phyloP scores from a whole-genome alignment of 495 filamentous ascomycete genomes.

The Amniculicola lignicola region DNA sequence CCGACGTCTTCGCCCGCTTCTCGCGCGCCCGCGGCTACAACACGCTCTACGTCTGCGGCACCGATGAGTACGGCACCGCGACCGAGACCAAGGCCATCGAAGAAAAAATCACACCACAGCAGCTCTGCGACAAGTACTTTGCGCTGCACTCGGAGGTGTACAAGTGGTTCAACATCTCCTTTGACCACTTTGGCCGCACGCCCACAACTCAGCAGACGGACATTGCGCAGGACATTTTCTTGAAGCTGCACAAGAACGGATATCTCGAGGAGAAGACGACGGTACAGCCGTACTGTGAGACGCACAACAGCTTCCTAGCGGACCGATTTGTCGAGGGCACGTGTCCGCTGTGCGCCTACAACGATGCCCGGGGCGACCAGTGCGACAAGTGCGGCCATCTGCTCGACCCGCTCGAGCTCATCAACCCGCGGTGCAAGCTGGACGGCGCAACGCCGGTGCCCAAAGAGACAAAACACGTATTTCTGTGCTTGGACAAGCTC shows the following conservation, averaged over 20 bases:
- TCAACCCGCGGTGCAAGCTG: slow-evolving; percentile 68
- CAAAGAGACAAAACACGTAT: slow-evolving; percentile 69
- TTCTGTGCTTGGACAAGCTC: slow-evolving; percentile 75
- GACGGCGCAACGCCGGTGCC: slow-evolving; percentile 74
- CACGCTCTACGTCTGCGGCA: slow-evolving; percentile 65
- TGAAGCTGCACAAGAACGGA: slow-evolving; percentile 71
- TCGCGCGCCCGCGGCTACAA: slow-evolving; percentile 66
- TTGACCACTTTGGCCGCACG: slow-evolving; percentile 83
- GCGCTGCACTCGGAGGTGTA: slow-evolving; percentile 79
- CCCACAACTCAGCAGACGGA: slow-evolving; percentile 78
- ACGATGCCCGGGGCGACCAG: slow-evolving; percentile 79
- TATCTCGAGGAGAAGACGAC: slow-evolving; percentile 75
- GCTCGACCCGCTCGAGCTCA: slow-evolving; percentile 68
- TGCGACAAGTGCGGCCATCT: slow-evolving; percentile 81
- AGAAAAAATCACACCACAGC: slow-evolving; percentile 64
- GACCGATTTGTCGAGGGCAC: slow-evolving; percentile 92
- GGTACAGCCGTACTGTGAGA: slow-evolving; percentile 79
- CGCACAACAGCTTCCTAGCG: slow-evolving; percentile 77
- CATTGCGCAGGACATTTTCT: slow-evolving; percentile 83
- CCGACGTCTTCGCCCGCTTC: slow-evolving; percentile 76
- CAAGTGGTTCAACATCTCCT: slow-evolving; percentile 78
- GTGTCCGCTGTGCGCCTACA: slow-evolving; percentile 75
- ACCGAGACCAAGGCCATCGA: slow-evolving; percentile 78
- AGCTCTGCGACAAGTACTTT: slow-evolving; percentile 84
- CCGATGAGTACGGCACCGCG: slow-evolving; percentile 80